Evolutionary conservation across 1,139 yeast species (phyloP).

Genomic region (Sugiyamaella paludigena): DNA sequence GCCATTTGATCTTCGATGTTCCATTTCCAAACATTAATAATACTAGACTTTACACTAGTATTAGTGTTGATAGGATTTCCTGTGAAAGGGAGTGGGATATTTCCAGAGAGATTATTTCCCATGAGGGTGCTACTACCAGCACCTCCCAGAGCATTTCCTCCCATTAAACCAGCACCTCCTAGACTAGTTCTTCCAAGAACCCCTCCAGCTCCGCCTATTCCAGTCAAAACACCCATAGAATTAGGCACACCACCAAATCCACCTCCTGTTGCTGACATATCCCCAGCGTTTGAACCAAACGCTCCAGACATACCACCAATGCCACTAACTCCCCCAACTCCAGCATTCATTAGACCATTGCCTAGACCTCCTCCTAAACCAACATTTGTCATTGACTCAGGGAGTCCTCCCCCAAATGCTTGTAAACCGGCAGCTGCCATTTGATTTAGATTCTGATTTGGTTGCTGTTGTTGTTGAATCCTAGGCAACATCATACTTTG

Average conservation of each 20-base stretch:
- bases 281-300: neutral
- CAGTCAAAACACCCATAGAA: neutral
- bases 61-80: conserved; percentile 1
- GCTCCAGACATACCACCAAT: neutral
- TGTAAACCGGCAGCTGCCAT: conserved; percentile 12
- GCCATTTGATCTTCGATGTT: conserved; percentile 82
- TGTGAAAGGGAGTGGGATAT: neutral
- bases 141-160: neutral
- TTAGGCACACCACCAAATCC: too few relatives aligned
- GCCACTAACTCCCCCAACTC: neutral
- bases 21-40: conserved; percentile 71
- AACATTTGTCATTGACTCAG: neutral
- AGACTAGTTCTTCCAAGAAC: neutral
- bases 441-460: conserved; percentile 4
- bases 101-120: neutral
- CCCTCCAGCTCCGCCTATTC: conserved; percentile 1
- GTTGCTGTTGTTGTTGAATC: conserved; percentile 3
- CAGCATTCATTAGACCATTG: conserved; percentile 5
- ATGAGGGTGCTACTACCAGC: neutral
- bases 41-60: conserved; percentile 5
- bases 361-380: conserved; percentile 7
- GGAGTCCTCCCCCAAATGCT: conserved; percentile 4
- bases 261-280: too few relatives aligned
- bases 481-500: conserved; percentile 5
- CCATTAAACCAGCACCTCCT: neutral